A percentile compares a stretch with the other conserved stretches of the same genome.
phyloP scores from a whole-genome alignment of 495 filamentous ascomycete genomes.

The Amorphotheca resinae region DNA sequence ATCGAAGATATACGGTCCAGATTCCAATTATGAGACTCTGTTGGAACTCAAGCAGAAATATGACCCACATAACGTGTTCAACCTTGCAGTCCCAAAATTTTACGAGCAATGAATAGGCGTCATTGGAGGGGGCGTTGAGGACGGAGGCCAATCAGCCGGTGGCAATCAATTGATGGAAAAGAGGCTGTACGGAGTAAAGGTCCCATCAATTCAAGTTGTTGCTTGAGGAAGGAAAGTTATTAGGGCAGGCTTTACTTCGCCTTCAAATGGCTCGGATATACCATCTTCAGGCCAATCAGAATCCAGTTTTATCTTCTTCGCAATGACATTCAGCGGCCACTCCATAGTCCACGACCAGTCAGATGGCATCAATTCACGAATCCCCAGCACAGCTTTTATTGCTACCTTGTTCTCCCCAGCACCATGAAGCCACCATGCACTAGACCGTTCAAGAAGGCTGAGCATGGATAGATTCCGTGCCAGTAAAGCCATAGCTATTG shows the following conservation, averaged over 20 bases:
- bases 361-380: conserved; percentile 2
- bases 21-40: conserved; percentile 14
- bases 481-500: conserved; percentile 6
- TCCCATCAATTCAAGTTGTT: no score
- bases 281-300: no score
- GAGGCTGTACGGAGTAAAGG: no score
- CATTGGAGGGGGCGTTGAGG: no score
- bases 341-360: conserved; percentile 7
- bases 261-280: no score
- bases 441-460: not conserved
- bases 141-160: no score
- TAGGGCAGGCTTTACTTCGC: no score
- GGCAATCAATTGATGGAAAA: no score
- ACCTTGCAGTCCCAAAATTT: conserved; percentile 7
- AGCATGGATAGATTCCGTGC: not conserved
- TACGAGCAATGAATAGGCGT: no score
- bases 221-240: no score
- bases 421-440: conserved; percentile 11
- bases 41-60: conserved; percentile 21
- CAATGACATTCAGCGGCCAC: conserved; percentile 4
- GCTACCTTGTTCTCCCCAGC: conserved; percentile 1
- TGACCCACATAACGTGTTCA: conserved; percentile 26
- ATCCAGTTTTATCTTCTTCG: not conserved
- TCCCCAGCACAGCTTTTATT: not conserved
- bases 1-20: conserved; percentile 18